A percentile compares a stretch with the other conserved stretches of the same genome.
These are phyloP conservation scores for Flueggea neowawraea DNA, from an alignment of 441 rosid species.

Conservation along the genomic window DNA sequence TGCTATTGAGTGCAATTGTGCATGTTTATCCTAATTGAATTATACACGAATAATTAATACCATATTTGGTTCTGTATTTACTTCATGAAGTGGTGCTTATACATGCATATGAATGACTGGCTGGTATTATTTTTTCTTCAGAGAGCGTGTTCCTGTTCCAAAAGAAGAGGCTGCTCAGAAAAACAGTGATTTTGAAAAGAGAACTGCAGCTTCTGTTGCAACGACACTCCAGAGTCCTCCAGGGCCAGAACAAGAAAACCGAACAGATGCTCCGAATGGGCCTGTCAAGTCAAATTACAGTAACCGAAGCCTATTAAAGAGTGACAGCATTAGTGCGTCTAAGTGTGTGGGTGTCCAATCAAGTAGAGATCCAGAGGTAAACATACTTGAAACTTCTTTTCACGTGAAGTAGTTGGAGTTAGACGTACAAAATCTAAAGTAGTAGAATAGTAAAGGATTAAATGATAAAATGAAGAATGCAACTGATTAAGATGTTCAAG, in stretches of 20 bases:
- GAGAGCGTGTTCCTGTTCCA: constrained; percentile 77
- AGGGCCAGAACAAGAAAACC: constrained; percentile 16
- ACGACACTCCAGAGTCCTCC: constrained; percentile 45
- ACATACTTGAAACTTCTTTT: too few species aligned
- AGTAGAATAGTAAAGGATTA: too few species aligned
- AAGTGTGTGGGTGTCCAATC: constrained; percentile 65
- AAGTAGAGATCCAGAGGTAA: constrained; percentile 54
- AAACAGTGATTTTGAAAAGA: constrained; percentile 39
- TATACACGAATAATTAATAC: too few species aligned
- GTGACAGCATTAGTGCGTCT: constrained; percentile 95
- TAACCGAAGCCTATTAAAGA: constrained; percentile 81
- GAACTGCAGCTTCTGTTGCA: constrained; percentile 54
- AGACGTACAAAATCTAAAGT: too few species aligned
- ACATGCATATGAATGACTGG: constrained; percentile 4
- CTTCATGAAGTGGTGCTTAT: background rate
- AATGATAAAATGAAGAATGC: too few species aligned
- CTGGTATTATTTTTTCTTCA: constrained; percentile 24
- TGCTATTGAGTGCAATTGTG: too few species aligned
- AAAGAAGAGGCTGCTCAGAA: constrained; percentile 43
- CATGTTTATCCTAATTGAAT: too few species aligned
- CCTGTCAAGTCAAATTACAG: constrained; percentile 35
- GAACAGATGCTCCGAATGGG: constrained; percentile 37
- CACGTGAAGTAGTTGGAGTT: too few species aligned
- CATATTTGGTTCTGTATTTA: too few species aligned
- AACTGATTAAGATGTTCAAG: too few species aligned